Conservation (phyloP, 306 rosid genomes). For the Gastrolobium bilobum region DNA sequence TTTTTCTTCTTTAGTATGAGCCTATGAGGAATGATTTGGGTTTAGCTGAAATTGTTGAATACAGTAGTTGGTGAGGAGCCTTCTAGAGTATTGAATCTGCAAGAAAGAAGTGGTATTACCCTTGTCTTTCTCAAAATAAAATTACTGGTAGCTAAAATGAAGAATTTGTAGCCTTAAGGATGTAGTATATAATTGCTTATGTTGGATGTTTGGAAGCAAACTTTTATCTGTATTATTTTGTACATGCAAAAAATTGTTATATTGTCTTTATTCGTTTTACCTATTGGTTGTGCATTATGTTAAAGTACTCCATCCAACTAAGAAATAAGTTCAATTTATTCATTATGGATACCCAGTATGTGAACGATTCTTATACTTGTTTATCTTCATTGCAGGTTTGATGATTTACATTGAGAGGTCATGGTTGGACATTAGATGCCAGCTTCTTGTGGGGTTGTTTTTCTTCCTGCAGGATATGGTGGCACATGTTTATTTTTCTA, state of each 20-base stretch:
- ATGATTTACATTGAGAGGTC: conserved; percentile 43
- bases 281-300: conserved; percentile 8
- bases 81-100: conserved; percentile 28
- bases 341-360: background rate
- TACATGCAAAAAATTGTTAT: background rate
- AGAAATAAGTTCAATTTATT: background rate
- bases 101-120: conserved; percentile 43
- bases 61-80: conserved; percentile 43
- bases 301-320: background rate
- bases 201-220: conserved; percentile 3
- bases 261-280: background rate
- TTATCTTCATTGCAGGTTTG: conserved; percentile 48
- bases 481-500: conserved; percentile 45
- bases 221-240: background rate
- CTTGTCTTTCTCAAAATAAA: conserved; percentile 15
- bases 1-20: conserved; percentile 40
- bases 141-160: conserved; percentile 7
- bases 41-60: conserved; percentile 42
- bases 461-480: conserved; percentile 54
- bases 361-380: conserved; percentile 41
- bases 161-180: background rate
- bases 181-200: background rate
- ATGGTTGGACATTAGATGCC: conserved; percentile 41
- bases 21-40: conserved; percentile 18
- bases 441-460: conserved; percentile 57